Base-by-base conservation (phyloP, 2,329 filamentous ascomycete genomes). In the Neopestalotiopsis sp. region DNA sequence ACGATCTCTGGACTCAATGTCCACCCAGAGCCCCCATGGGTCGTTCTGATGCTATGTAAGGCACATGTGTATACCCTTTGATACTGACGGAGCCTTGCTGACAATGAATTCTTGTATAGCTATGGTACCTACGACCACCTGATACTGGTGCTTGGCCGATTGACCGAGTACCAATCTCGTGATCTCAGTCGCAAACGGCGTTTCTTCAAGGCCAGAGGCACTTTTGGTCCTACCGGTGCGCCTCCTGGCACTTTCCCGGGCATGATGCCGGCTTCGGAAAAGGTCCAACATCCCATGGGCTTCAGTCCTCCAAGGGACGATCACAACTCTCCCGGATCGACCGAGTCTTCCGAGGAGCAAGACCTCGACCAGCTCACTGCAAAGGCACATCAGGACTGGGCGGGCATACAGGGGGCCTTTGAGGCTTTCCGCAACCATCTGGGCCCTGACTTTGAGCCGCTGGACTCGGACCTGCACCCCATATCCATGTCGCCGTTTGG, bases 101-200 rank as follows among this genome's bases (percentile, higher is more conserved):
- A 81, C 72, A 38, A 24, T 7, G 40, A 14, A n/a, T 10, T 17
- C 24, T 28, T 28, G 24, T 38, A 17, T 67, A 91, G 95, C 30
- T 97, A 95, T 75, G 96, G 94, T 53, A 94, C 94, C 0, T 94
- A 93, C 73, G 96, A 99, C 77, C 94, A 98, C 78, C 82, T 98
- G 4, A 87, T 97, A 59, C 86, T 98, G 4, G 83, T 98, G 1
- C 86, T 98, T 30, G 94, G 90, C 9, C 90, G 96, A 2, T 84
- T 97, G 14, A 89, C 92, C 67, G 90, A 92, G 73, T 98, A 97
- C 78, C 88, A 91, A 2, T 89, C 91, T 1, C 90, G 89, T 72
- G 96, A 98, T 78, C 84, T 94, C 17, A 86, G 88, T 58, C 88
- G 96, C 67, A 99, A 99, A 79, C 83, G 93, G 63, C 91, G 87